Conservation (phyloP, 768 basidiomycete species). For the Phlebiopsis gigantea region DNA sequence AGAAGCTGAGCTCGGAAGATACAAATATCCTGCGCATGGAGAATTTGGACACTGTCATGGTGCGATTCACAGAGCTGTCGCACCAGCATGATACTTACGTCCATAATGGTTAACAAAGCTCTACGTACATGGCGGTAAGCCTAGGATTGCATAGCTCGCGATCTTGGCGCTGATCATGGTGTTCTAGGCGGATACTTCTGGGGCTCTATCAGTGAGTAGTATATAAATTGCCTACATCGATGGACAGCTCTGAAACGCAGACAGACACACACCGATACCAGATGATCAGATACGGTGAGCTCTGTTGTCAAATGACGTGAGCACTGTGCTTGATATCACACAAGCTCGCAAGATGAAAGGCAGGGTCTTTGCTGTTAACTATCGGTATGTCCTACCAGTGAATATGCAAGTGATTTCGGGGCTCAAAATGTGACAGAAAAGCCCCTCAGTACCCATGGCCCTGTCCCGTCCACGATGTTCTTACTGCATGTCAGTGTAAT, state of each 20-base stretch:
- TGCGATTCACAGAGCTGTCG: conserved; percentile 15
- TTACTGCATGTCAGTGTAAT: conserved; percentile 57
- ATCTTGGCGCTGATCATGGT: neutral
- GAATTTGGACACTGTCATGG: conserved; percentile 52
- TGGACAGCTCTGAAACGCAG: neutral
- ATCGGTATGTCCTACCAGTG: conserved; percentile 28
- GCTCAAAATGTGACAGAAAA: conserved; percentile 37
- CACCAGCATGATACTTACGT: neutral
- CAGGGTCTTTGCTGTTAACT: conserved; percentile 59
- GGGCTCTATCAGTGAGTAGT: conserved; percentile 55
- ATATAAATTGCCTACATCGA: neutral
- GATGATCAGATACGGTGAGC: conserved; percentile 48
- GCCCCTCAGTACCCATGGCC: conserved; percentile 87
- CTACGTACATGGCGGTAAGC: conserved; percentile 59
- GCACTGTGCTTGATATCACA: conserved; percentile 10
- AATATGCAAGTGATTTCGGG: neutral
- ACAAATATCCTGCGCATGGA: conserved; percentile 45
- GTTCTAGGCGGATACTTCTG: conserved; percentile 56
- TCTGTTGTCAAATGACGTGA: neutral
- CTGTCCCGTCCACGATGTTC: conserved; percentile 67
- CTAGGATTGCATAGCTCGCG: neutral
- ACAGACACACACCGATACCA: conserved; percentile 58
- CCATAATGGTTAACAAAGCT: conserved; percentile 33
- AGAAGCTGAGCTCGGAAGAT: conserved; percentile 33
- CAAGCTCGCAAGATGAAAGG: conserved; percentile 68